These are phyloP conservation scores for rapeseed (Brassica napus) DNA, from an alignment of 345 rosid genomes.

Conservation along the genomic window Da-Ae NC_063448.1:350001-350500, in stretches of 20 bases:
- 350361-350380: neutral
- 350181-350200: conserved; percentile 39
- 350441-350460: conserved; percentile 75
- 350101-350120: conserved; percentile 51
- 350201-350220: conserved; percentile 31
- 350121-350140: conserved; percentile 38
- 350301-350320: conserved; percentile 79
- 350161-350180: conserved; percentile 43
- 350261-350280: conserved; percentile 49
- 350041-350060: conserved; percentile 34
- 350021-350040: conserved; percentile 40
- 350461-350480: conserved; percentile 51
- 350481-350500: neutral
- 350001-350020: conserved; percentile 42
- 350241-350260: conserved; percentile 63
- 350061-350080: conserved; percentile 40
- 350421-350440: conserved; percentile 80
- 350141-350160: conserved; percentile 42
- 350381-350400: neutral
- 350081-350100: conserved; percentile 47
- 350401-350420: conserved; percentile 81
- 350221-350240: conserved; percentile 38
- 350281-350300: conserved; percentile 61
- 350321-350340: conserved; percentile 60
- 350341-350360: neutral